Base-by-base conservation (phyloP, 192 early-diverging fungal genomes). In the Neocallimastix lanati region DNA sequence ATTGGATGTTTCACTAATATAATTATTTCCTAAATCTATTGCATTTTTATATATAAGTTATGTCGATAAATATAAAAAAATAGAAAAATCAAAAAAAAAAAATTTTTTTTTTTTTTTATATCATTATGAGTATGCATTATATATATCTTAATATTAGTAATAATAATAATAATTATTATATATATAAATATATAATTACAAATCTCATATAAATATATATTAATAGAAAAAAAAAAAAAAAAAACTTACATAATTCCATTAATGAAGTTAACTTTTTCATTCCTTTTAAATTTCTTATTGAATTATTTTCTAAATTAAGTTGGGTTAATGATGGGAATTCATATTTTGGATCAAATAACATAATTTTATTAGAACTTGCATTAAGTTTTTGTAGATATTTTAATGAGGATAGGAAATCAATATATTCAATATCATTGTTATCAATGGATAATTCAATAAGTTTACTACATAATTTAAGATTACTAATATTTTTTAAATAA, bases 21-120 rank as follows among this genome's bases (percentile, higher is more conserved):
- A 76, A 81, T 90, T 90, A 80, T 89, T 89, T 18, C 86, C 89
- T 50, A 88, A 81, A 84, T 90, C 86, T 89, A n/a, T n/a, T n/a
- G n/a, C n/a, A n/a, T n/a, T 33, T 33, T 33, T 33, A 33, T 33
- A 6, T 33, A 33, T 33, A 33, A 33, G n/a, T n/a, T n/a, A n/a
- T n/a, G n/a, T n/a, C n/a, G n/a, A n/a, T n/a, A n/a, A n/a, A n/a
- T n/a, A n/a, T n/a, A n/a, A n/a, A n/a, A n/a, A n/a, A n/a, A n/a
- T n/a, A n/a, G n/a, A n/a, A n/a, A n/a, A n/a, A n/a, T n/a, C n/a
- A n/a, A 33, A 33, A 28, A 67, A 77, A 28, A 82, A 58, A 77
- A 25, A 13, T 84, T 79, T 80, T 78, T 81, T 12, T 79, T 76
- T 58, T 4, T 84, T 29, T 76, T 80, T 29, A 28, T 79, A 14